phyloP scores from a whole-genome alignment of 2,329 filamentous ascomycete genomes.

The Sporothrix brunneoviolacea region DNA sequence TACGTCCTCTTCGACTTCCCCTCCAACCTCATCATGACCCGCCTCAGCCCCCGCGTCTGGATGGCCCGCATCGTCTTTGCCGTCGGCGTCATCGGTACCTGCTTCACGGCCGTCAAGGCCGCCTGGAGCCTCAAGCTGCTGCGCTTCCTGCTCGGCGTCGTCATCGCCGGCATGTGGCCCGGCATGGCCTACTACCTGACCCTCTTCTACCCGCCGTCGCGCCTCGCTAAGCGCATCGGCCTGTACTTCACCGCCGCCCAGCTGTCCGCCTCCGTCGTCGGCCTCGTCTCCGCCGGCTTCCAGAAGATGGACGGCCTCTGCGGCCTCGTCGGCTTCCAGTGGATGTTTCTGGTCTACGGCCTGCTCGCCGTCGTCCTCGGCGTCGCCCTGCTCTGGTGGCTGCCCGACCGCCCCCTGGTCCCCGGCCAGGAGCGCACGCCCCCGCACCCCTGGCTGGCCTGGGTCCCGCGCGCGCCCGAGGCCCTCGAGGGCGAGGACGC shows the following conservation, averaged over 20 bases:
- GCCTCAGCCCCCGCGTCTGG: slow-evolving; percentile 78
- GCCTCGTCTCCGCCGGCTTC: slow-evolving; percentile 83
- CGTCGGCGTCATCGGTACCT: slow-evolving; percentile 75
- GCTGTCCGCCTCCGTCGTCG: slow-evolving; percentile 81
- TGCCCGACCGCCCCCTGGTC: slow-evolving; percentile 72
- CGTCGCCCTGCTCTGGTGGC: slow-evolving; percentile 75
- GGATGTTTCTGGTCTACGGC: slow-evolving; percentile 90
- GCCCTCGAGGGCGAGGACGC: slow-evolving; percentile 73
- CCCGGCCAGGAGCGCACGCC: slow-evolving; percentile 56
- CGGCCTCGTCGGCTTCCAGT: slow-evolving; percentile 75
- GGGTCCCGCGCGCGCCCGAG: slow-evolving; percentile 62
- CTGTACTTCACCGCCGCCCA: slow-evolving; percentile 82
- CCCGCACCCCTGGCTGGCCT: slow-evolving; percentile 47
- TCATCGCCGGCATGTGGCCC: slow-evolving; percentile 91
- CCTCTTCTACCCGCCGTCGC: slow-evolving; percentile 81
- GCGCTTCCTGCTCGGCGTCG: slow-evolving; percentile 74
- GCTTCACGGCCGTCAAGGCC: slow-evolving; percentile 72
- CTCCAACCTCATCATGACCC: slow-evolving; percentile 83
- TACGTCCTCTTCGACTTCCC: slow-evolving; percentile 88
- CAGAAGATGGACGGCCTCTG: slow-evolving; percentile 78
- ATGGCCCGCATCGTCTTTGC: slow-evolving; percentile 88
- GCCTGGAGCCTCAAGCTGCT: slow-evolving; percentile 88
- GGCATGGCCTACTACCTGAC: slow-evolving; percentile 92
- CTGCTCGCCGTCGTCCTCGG: slow-evolving; percentile 67
- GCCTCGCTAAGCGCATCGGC: slow-evolving; percentile 81